These are phyloP conservation scores for Boletus rubropictus DNA, from an alignment of 768 basidiomycete genomes.

Conservation along the genomic window DNA sequence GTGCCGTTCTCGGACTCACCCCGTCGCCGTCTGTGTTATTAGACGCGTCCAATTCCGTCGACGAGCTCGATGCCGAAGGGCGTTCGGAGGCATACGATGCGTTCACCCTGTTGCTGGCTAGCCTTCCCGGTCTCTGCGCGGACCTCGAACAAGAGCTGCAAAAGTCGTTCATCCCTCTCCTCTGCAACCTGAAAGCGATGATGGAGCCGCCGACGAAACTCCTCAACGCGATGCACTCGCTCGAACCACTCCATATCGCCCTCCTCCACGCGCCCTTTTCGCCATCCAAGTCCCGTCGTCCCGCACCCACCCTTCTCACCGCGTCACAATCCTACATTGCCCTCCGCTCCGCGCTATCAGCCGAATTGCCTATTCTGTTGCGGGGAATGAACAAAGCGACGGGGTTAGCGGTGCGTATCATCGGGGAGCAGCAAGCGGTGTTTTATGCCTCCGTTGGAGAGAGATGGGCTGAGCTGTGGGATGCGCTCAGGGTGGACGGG, in stretches of 20 bases:
- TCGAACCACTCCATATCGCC: conserved; percentile 66
- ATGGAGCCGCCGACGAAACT: conserved; percentile 60
- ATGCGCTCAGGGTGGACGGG: conserved; percentile 67
- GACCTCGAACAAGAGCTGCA: conserved; percentile 51
- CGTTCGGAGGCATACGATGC: conserved; percentile 65
- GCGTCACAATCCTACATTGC: conserved; percentile 76
- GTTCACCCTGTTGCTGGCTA: conserved; percentile 54
- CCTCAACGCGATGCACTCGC: conserved; percentile 64
- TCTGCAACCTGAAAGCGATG: conserved; percentile 53
- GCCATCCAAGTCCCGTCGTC: conserved; percentile 49
- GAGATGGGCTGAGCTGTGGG: conserved; percentile 80
- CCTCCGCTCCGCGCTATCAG: conserved; percentile 62
- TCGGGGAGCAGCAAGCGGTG: conserved; percentile 51
- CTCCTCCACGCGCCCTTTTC: conserved; percentile 62
- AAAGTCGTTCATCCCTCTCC: conserved; percentile 49
- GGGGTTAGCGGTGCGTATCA: conserved; percentile 41
- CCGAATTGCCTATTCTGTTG: conserved; percentile 66
- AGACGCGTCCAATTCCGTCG: conserved; percentile 2
- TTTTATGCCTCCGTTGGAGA: conserved; percentile 59
- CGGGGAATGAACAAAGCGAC: conserved; percentile 56
- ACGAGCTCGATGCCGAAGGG: conserved; percentile 20
- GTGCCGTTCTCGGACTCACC: conserved; percentile 58
- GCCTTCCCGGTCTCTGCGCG: conserved; percentile 47
- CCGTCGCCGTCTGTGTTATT: conserved; percentile 28
- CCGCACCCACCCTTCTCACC: conserved; percentile 59